Conservation (phyloP, 805 yeast species). For the Hanseniaspora valbyensis region DNA sequence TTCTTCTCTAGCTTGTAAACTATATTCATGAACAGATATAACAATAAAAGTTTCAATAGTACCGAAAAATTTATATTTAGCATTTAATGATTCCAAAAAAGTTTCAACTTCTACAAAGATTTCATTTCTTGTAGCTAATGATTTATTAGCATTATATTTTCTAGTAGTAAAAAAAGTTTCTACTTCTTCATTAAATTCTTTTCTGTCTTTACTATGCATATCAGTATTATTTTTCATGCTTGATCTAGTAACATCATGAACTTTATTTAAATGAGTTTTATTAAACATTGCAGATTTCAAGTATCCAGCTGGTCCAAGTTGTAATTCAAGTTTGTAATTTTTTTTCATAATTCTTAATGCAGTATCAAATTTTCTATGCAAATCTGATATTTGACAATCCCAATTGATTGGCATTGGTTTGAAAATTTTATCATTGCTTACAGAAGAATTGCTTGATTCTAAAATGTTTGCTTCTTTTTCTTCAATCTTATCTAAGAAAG, state of each 20-base stretch:
- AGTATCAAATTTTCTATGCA: constrained; percentile 1
- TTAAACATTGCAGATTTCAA: neutral
- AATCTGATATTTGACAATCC: constrained; percentile 4
- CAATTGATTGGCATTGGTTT: constrained; percentile 2
- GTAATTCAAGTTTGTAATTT: neutral
- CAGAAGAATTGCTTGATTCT: neutral
- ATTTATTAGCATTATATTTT: constrained; percentile 1
- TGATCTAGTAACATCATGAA: constrained; percentile 1
- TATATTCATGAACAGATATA: constrained; percentile 1
- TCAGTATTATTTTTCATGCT: neutral
- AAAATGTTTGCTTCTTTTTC: neutral
- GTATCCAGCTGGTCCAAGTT: constrained; percentile 1
- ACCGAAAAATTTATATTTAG: constrained; percentile 6
- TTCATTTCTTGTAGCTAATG: neutral
- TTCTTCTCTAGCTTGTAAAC: neutral
- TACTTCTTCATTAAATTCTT: neutral
- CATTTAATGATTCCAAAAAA: neutral
- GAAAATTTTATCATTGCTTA: neutral
- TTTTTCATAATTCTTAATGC: neutral
- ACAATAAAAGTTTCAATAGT: neutral
- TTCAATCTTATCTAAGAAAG: neutral
- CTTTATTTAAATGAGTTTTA: neutral
- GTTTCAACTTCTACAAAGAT: neutral
- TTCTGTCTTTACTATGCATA: neutral
- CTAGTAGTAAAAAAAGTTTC: neutral